Conservation (phyloP, 495 filamentous ascomycete species). For the Aspergillus asperescens region DNA sequence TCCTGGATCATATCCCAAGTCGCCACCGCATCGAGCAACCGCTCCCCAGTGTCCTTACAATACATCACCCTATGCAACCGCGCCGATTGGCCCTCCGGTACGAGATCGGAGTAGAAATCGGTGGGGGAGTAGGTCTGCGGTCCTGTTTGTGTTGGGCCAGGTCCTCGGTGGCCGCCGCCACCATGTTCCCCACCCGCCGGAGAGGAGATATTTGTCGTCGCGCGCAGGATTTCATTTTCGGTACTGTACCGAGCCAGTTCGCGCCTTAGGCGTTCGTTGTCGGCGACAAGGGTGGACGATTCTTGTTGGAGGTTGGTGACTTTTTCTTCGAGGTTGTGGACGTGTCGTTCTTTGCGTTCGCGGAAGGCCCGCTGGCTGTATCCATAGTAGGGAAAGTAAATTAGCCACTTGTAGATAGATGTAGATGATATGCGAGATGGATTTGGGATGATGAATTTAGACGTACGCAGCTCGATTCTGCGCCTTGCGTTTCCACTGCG, state of each 20-base stretch:
- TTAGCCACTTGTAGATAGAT: neutral
- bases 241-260: slow-evolving; percentile 74
- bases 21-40: slow-evolving; percentile 69
- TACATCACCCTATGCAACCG: slow-evolving; percentile 65
- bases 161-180: slow-evolving; percentile 4
- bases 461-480: slow-evolving; percentile 96
- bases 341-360: slow-evolving; percentile 91
- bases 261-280: slow-evolving; percentile 80
- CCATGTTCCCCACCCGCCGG: neutral
- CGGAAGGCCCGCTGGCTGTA: slow-evolving; percentile 90
- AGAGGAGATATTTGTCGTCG: slow-evolving; percentile 39
- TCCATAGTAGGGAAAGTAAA: neutral
- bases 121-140: slow-evolving; percentile 70
- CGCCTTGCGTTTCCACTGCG: slow-evolving; percentile 82
- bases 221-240: slow-evolving; percentile 93
- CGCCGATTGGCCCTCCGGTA: slow-evolving; percentile 34
- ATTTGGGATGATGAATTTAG: too few species aligned
- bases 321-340: slow-evolving; percentile 86
- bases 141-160: slow-evolving; percentile 45
- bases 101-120: slow-evolving; percentile 52
- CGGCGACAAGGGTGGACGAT: slow-evolving; percentile 51
- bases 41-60: slow-evolving; percentile 62
- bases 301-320: slow-evolving; percentile 65
- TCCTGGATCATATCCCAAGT: slow-evolving; percentile 89
- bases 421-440: neutral